phyloP scores from a whole-genome alignment of 2,329 filamentous ascomycete species.

The Whalleya microplaca region DNA sequence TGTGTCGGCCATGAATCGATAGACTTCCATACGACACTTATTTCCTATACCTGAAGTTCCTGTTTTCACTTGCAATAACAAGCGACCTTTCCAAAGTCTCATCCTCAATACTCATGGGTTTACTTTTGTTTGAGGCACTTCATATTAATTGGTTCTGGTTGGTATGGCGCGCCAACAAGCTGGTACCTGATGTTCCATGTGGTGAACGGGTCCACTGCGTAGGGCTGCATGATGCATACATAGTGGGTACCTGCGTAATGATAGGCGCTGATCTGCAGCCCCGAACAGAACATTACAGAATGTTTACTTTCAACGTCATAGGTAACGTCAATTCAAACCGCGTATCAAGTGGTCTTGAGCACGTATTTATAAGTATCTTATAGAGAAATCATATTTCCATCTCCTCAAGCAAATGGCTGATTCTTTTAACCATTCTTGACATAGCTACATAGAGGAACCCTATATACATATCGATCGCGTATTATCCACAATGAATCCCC shows the following conservation, averaged over 20 bases:
- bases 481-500: neutral
- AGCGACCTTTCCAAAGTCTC: too few species aligned
- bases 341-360: neutral
- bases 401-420: neutral
- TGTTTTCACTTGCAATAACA: too few species aligned
- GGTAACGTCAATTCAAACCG: neutral
- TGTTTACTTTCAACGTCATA: constrained; percentile 5
- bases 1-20: too few species aligned
- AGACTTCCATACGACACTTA: too few species aligned
- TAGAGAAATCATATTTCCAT: neutral
- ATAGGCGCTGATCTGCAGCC: neutral
- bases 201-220: too few species aligned
- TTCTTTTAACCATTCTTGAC: too few species aligned
- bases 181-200: too few species aligned
- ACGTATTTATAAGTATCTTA: neutral
- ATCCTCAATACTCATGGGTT: too few species aligned
- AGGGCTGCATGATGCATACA: constrained; percentile 2
- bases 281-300: neutral
- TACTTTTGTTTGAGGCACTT: too few species aligned
- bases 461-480: neutral
- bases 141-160: too few species aligned
- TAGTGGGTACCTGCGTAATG: neutral
- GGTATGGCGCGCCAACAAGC: too few species aligned
- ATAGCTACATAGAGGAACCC: neutral
- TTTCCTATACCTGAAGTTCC: too few species aligned